Evolutionary conservation across 2,329 filamentous ascomycete genomes (phyloP).

Genomic region (Aspergillus viridinutans): DNA sequence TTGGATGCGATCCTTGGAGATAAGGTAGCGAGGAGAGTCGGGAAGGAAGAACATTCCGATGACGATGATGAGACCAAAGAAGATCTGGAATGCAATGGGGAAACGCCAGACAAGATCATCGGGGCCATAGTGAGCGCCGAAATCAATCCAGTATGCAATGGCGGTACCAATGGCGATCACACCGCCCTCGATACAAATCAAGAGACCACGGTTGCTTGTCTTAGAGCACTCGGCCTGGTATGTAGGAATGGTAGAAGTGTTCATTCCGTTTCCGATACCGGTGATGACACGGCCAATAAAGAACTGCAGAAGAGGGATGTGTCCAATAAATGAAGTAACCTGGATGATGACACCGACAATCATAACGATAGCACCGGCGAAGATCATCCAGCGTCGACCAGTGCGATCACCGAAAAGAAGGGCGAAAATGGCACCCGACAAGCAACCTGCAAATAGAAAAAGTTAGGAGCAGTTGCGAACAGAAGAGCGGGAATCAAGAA

Average conservation of each 20-base stretch:
- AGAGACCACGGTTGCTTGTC: conserved; percentile 55
- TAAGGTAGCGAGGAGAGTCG: conserved; percentile 45
- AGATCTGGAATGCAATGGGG: conserved; percentile 51
- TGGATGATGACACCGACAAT: conserved; percentile 40
- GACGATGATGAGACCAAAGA: conserved; percentile 46
- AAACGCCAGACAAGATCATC: conserved; percentile 46
- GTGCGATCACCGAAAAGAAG: conserved; percentile 33
- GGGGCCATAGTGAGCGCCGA: conserved; percentile 38
- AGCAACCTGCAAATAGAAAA: conserved; percentile 21
- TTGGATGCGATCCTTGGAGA: conserved; percentile 42
- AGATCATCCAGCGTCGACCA: conserved; percentile 46
- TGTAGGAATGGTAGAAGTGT: conserved; percentile 52
- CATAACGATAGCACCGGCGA: conserved; percentile 54
- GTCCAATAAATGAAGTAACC: conserved; percentile 27
- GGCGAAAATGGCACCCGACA: conserved; percentile 35
- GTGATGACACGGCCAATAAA: conserved; percentile 52
- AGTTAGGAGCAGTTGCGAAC: not conserved
- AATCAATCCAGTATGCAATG: conserved; percentile 53
- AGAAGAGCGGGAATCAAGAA: not conserved
- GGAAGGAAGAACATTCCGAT: conserved; percentile 42
- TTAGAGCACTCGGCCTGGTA: conserved; percentile 53
- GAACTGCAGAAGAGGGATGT: conserved; percentile 45
- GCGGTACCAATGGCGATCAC: conserved; percentile 49
- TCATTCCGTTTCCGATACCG: conserved; percentile 54
- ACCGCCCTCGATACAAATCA: conserved; percentile 58